phyloP scores from a whole-genome alignment of 441 rosid species.

The Adansonia gregorii region DNA sequence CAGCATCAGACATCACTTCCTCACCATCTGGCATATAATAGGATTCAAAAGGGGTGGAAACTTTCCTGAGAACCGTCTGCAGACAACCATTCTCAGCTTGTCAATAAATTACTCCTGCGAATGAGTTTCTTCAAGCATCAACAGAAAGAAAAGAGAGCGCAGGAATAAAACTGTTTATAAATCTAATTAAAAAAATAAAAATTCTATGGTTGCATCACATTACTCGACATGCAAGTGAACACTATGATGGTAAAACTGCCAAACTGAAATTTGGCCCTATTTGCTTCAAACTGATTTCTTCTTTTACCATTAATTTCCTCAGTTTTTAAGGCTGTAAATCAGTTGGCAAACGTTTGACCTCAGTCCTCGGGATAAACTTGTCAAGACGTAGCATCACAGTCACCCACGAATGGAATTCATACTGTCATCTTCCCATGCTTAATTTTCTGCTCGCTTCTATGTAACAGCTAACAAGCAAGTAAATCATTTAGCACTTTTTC shows the following conservation, averaged over 20 bases:
- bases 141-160: slow-evolving; percentile 29
- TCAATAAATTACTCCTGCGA: slow-evolving; percentile 31
- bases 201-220: slow-evolving; percentile 11
- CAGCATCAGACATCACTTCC: slow-evolving; percentile 53
- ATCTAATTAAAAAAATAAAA: slow-evolving; percentile 7
- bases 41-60: slow-evolving; percentile 71
- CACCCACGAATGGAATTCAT: neutral
- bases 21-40: slow-evolving; percentile 70
- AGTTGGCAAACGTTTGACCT: neutral
- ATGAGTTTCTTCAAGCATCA: slow-evolving; percentile 37
- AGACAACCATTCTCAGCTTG: slow-evolving; percentile 42
- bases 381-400: neutral
- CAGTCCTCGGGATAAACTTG: neutral
- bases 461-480: slow-evolving; percentile 15
- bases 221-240: neutral
- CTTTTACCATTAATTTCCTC: neutral
- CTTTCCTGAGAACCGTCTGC: slow-evolving; percentile 83
- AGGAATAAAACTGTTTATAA: slow-evolving; percentile 15
- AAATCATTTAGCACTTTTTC: neutral
- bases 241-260: slow-evolving; percentile 1
- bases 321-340: neutral
- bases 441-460: neutral
- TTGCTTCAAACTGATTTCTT: neutral
- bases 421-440: slow-evolving; percentile 12
- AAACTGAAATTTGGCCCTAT: slow-evolving; percentile 13